Conservation (phyloP, 306 rosid species). For the Argentina anserina region DNA sequence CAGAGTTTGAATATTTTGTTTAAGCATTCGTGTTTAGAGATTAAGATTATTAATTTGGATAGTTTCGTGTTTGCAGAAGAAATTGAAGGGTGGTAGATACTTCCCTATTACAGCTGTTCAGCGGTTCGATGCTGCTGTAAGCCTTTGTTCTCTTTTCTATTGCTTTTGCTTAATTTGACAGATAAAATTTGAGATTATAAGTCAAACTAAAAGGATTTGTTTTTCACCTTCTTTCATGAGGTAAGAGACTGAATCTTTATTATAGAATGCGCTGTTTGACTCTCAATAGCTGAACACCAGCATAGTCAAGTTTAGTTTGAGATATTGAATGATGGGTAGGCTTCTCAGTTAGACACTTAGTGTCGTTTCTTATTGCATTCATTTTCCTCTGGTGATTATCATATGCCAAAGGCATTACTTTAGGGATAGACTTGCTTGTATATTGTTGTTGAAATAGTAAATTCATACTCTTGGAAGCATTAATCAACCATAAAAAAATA, state of each 20-base stretch:
- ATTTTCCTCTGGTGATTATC: constrained; percentile 6
- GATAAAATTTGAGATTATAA: background rate
- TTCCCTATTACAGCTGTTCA: constrained; percentile 90
- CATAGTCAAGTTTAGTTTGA: background rate
- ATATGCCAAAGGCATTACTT: constrained; percentile 17
- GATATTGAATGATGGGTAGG: background rate
- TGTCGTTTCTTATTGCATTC: background rate
- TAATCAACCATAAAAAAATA: background rate
- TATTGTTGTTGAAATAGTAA: background rate
- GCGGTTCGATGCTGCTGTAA: constrained; percentile 90
- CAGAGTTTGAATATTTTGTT: background rate
- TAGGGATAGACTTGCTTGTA: background rate
- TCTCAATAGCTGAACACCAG: background rate
- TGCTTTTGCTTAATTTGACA: background rate
- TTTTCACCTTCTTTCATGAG: background rate
- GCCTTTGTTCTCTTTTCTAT: constrained; percentile 25
- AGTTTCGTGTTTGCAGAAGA: constrained; percentile 49
- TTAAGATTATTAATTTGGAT: constrained; percentile 1
- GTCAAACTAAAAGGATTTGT: background rate
- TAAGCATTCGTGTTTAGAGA: background rate
- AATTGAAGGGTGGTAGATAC: constrained; percentile 66
- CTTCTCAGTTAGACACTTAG: background rate
- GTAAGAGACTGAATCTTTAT: background rate
- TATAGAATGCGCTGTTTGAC: background rate
- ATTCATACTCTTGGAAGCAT: background rate